Evolutionary conservation across 2,329 filamentous ascomycete species (phyloP).

Genomic region (Pseudohalonectria lignicola): DNA sequence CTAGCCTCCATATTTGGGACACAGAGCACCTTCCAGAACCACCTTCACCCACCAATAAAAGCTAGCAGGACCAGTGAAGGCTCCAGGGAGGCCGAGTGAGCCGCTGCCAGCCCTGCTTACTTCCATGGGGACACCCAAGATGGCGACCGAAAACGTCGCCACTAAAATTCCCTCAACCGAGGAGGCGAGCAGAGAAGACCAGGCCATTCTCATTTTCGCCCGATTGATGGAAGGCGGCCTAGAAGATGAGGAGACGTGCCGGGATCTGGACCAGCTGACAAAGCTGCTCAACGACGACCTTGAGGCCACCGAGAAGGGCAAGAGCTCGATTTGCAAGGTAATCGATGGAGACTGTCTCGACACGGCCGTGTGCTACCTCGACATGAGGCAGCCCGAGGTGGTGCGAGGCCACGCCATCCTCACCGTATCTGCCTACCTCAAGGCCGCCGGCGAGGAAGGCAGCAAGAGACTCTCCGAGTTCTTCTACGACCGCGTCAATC

Average conservation of each 20-base stretch:
- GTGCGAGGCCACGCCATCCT: slow-evolving; percentile 75
- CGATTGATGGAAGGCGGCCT: slow-evolving; percentile 84
- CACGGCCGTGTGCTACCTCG: slow-evolving; percentile 75
- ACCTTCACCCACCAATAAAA: too few relatives aligned
- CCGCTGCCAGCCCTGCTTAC: too few relatives aligned
- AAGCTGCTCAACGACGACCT: slow-evolving; percentile 47
- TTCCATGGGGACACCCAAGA: too few relatives aligned
- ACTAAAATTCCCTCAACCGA: neutral
- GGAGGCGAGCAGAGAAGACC: slow-evolving; percentile 35
- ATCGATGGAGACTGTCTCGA: slow-evolving; percentile 70
- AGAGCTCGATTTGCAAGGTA: slow-evolving; percentile 43
- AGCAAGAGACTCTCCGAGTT: slow-evolving; percentile 61
- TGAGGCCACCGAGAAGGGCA: slow-evolving; percentile 28
- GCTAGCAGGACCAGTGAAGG: too few relatives aligned
- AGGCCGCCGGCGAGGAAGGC: slow-evolving; percentile 62
- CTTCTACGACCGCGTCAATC: slow-evolving; percentile 59
- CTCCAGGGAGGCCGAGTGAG: too few relatives aligned
- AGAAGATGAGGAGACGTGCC: slow-evolving; percentile 62
- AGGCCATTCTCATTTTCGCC: slow-evolving; percentile 70
- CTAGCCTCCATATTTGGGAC: too few relatives aligned
- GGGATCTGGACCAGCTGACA: slow-evolving; percentile 46
- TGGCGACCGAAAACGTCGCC: slow-evolving; percentile 2
- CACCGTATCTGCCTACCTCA: slow-evolving; percentile 72
- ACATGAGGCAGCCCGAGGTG: slow-evolving; percentile 64
- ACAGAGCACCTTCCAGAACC: too few relatives aligned